Evolutionary conservation across 768 basidiomycete genomes (phyloP).

Genomic region (Daedaleopsis nitida): DNA sequence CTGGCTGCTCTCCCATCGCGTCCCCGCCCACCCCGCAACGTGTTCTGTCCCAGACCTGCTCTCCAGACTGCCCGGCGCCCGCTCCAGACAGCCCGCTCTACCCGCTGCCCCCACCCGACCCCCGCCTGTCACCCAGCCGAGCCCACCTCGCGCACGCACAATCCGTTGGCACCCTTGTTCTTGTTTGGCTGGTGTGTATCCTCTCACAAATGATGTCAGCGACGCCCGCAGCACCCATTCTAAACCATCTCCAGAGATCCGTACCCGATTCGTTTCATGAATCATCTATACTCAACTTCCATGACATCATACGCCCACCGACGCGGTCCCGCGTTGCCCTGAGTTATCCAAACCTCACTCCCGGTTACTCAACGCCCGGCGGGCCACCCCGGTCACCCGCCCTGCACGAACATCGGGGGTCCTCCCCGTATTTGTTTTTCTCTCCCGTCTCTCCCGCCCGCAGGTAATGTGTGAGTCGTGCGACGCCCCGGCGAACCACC

Average conservation of each 20-base stretch:
- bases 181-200: conserved; percentile 19
- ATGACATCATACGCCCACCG: conserved; percentile 17
- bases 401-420: neutral
- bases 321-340: conserved; percentile 11
- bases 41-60: neutral
- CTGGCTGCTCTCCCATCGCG: neutral
- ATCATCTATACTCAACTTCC: conserved; percentile 13
- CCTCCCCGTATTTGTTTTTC: no score
- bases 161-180: no score
- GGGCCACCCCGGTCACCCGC: neutral
- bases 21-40: neutral
- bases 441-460: no score
- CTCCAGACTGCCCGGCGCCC: neutral
- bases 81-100: neutral
- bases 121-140: no score
- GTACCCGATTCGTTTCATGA: conserved; percentile 7
- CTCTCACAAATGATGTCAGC: conserved; percentile 17
- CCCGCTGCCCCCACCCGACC: no score
- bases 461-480: no score
- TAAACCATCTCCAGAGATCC: conserved; percentile 18
- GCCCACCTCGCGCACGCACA: no score
- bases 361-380: neutral
- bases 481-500: neutral
- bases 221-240: neutral
- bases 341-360: conserved; percentile 2